Base-by-base conservation (phyloP, 306 rosid genomes). In the Myrica gale region DNA sequence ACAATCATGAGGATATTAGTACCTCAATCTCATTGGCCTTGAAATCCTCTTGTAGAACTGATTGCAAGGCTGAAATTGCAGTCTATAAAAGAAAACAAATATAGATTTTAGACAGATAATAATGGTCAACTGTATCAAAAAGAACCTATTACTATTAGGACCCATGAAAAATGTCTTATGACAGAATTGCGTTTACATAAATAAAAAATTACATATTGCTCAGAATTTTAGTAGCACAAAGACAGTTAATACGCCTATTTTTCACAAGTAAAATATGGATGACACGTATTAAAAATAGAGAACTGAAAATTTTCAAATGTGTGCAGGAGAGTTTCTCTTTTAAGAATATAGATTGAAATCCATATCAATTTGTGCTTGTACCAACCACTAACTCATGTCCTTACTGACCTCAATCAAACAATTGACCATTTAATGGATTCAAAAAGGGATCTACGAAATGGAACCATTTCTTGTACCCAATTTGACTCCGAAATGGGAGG, bases 11-110 rank as follows among this genome's bases (percentile, higher is more conserved):
- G 74, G 56, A 74, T 1, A 70, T 62, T 44, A 61, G 43, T 90
- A 96, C 99, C 99, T 96, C 99, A 60, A 96, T 92, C 84, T 96
- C 99, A 17, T 86, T 92, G 82, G 99, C 96, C 88, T 92, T 96
- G 41, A 96, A 96, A 81, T 96, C 99, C 88, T 96, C 98, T 82
- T 96, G 99, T 69, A 95, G 97, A 82, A 95, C 99, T 48, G 98
- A 95, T 84, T 96, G 99, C 87, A 96, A 78, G 12, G 99, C 98
- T 71, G 99, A 92, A 80, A 96, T 92, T 43, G 97, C 96, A 83
- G 99, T 92, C 99, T 96, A 71, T 50, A 82, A 79, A 83, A 26
- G 43, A 81, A 53, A 23, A 4, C 76, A 69, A 45, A 0, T 4
- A 41, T 17, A 16, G 26, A 68, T 43, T 53, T 82, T 52, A 80